phyloP scores from a whole-genome alignment of 1,284 basidiomycete species.

The Exsudoporus floridanus region DNA sequence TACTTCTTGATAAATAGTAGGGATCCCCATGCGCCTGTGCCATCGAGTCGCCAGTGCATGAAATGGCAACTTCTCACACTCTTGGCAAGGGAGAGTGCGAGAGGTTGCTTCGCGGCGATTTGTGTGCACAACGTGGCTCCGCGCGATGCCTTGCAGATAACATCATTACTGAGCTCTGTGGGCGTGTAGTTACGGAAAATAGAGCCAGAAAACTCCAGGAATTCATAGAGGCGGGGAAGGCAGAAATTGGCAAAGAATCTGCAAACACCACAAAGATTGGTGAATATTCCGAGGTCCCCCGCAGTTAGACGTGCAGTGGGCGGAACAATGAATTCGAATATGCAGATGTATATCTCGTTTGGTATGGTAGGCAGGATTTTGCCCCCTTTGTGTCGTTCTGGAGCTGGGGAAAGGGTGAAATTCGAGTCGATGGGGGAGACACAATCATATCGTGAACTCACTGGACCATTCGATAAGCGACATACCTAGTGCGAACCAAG shows the following conservation, averaged over 20 bases:
- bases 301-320: background rate
- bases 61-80: constrained; percentile 17
- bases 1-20: background rate
- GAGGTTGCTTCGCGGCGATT: constrained; percentile 10
- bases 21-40: background rate
- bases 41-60: background rate
- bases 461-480: constrained; percentile 16
- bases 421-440: background rate
- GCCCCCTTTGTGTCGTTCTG: constrained; percentile 9
- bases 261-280: constrained; percentile 42
- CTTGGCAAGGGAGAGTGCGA: constrained; percentile 21
- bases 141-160: background rate
- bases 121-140: constrained; percentile 12
- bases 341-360: constrained; percentile 39
- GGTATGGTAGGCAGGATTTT: constrained; percentile 25
- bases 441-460: background rate
- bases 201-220: constrained; percentile 29
- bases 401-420: constrained; percentile 13
- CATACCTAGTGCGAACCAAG: background rate
- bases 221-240: constrained; percentile 39
- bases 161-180: background rate
- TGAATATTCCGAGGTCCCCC: constrained; percentile 23
- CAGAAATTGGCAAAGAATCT: constrained; percentile 41
- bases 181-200: background rate
- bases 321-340: constrained; percentile 33